Evolutionary conservation across 169 alveolate genomes (phyloP).

Genomic region (Plasmodium knowlesi): DNA sequence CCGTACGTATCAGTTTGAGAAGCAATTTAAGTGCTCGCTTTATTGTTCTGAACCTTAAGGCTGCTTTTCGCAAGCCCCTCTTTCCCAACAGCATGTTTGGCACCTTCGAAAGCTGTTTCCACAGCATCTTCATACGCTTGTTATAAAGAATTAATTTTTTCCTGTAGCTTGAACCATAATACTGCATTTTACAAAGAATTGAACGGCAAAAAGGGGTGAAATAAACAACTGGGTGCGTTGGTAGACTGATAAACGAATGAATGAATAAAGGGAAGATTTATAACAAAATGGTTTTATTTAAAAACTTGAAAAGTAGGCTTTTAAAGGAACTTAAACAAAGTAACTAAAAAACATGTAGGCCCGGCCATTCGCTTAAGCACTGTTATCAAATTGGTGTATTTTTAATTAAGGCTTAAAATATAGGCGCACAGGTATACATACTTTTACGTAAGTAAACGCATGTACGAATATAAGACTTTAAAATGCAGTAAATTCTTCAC

Average conservation of each 20-base stretch:
- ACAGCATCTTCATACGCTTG: conserved; percentile 45
- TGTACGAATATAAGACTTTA: conserved; percentile 5
- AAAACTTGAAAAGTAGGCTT: not conserved
- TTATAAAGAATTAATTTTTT: conserved; percentile 8
- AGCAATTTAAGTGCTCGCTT: conserved; percentile 19
- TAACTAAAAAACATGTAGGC: not conserved
- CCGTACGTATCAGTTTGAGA: conserved; percentile 6
- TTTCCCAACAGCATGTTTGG: conserved; percentile 17
- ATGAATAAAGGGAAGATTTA: conserved; percentile 12
- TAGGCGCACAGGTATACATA: not conserved
- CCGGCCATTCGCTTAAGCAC: conserved; percentile 1
- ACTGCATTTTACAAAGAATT: conserved; percentile 13
- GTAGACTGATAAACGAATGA: not conserved
- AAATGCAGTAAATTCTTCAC: not conserved
- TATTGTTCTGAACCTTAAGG: not conserved
- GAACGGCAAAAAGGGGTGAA: conserved; percentile 1
- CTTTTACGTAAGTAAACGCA: not conserved
- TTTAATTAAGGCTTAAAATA: conserved; percentile 1
- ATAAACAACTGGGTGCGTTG: conserved; percentile 6
- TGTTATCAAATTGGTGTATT: not conserved
- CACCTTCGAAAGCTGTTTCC: conserved; percentile 39
- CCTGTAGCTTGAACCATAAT: conserved; percentile 33
- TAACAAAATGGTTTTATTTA: conserved; percentile 40
- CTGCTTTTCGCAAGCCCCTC: conserved; percentile 8
- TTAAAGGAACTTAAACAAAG: conserved; percentile 5